Conservation (phyloP, 2,329 filamentous ascomycete genomes). For the Botrytis hyacinthi region DNA sequence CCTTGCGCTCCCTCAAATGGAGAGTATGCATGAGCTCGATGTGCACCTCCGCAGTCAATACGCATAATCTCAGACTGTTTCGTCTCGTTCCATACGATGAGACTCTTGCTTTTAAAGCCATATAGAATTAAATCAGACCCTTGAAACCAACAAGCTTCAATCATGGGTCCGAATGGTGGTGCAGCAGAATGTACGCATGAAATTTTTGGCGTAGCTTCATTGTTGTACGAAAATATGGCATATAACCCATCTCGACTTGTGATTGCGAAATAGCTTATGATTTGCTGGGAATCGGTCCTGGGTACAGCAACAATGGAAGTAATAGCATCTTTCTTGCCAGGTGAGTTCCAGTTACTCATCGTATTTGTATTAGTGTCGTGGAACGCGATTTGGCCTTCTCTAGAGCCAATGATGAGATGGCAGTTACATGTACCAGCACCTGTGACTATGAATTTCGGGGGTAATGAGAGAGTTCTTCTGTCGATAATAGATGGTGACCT, state of each 20-base stretch:
- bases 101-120: slow-evolving; percentile 77
- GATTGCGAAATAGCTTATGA: slow-evolving; percentile 58
- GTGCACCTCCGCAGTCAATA: slow-evolving; percentile 80
- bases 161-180: slow-evolving; percentile 70
- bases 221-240: slow-evolving; percentile 51
- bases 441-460: slow-evolving; percentile 50
- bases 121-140: slow-evolving; percentile 63
- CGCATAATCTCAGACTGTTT: slow-evolving; percentile 65
- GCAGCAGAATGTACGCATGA: slow-evolving; percentile 62
- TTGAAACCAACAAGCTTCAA: slow-evolving; percentile 69
- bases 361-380: slow-evolving; percentile 39
- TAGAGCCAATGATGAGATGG: slow-evolving; percentile 52
- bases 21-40: slow-evolving; percentile 68
- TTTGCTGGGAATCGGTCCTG: slow-evolving; percentile 39
- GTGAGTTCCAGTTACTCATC: slow-evolving; percentile 26
- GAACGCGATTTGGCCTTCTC: slow-evolving; percentile 52
- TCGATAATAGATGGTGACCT: not conserved
- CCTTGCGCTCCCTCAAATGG: slow-evolving; percentile 26
- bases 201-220: slow-evolving; percentile 24
- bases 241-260: slow-evolving; percentile 77
- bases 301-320: slow-evolving; percentile 59
- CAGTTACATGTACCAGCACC: slow-evolving; percentile 45
- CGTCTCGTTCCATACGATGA: slow-evolving; percentile 79
- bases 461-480: slow-evolving; percentile 26
- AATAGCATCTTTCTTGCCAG: slow-evolving; percentile 56